Evolutionary conservation across 129 eudicot species (phyloP), one percentile per base, ranked within the genome.

Genomic region (Logfia minima): DNA sequence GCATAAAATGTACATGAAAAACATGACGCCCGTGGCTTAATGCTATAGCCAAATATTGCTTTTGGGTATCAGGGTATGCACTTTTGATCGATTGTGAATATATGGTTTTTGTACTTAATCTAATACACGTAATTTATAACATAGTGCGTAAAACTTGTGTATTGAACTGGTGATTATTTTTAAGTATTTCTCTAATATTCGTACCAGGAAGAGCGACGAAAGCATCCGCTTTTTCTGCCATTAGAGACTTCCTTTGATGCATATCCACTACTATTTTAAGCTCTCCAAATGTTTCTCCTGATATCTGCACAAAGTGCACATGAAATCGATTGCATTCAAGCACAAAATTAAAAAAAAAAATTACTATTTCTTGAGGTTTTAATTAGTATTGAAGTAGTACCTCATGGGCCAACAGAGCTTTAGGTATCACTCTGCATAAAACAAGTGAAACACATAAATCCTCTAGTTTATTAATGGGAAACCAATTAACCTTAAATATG

Each of bases 191-290:
- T 28, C 3, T 64, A 9, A 13, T 64, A 72, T 24, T 21, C 4
- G 34, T 78, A 90, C 96, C 96, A 58, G 96, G 92, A 77, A 90
- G 92, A 6, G 96, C 96, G 61, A 90, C 87, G 66, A 90, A 90
- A 43, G 92, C 96, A 75, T 90, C 96, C 9, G 96, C 88, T 81
- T 84, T 74, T 61, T 85, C 85, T 0, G 84, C 88, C 96, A 90
- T 90, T 75, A 85, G 84, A 34, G 96, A 81, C 84, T 90, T 90
- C 70, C 96, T 85, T 78, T 90, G 87, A 71, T 90, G 96, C 96
- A 90, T 90, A 72, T 82, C 88, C 67, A 75, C 75, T 14, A 90
- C 96, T 79, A 82, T 62, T 80, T 41, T 90, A 17, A 90, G 39
- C 51, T 90, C 87, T 26, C 96, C 96, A 56, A 81, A 41, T 59